phyloP scores from a whole-genome alignment of 768 basidiomycete species.

The Suillus cothurnatus region DNA sequence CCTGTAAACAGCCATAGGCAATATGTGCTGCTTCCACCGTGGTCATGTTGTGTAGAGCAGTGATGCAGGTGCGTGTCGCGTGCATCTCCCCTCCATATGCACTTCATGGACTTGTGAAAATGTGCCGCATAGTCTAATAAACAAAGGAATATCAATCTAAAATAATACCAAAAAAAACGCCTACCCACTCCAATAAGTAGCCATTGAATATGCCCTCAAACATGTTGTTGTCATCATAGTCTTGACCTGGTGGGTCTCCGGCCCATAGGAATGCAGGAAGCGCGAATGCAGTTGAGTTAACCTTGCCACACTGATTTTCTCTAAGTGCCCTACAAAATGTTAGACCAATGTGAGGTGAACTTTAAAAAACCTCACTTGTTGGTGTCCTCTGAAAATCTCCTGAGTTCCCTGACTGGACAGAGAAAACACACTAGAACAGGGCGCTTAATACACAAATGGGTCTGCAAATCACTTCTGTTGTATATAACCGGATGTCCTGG shows the following conservation, averaged over 20 bases:
- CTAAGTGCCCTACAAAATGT: background rate
- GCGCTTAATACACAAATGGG: conserved; percentile 5
- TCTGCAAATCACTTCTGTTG: background rate
- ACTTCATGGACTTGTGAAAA: conserved; percentile 8
- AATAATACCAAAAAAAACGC: background rate
- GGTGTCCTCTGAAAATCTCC: background rate
- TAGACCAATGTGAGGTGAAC: background rate
- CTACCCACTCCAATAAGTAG: conserved; percentile 8
- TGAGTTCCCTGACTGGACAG: background rate
- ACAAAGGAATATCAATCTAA: background rate
- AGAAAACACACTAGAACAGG: conserved; percentile 1
- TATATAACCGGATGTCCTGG: background rate
- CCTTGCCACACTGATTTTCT: background rate
- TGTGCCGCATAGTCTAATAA: conserved; percentile 7
- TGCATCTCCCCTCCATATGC: background rate
- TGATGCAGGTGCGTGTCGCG: conserved; percentile 7
- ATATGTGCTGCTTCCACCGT: conserved; percentile 12
- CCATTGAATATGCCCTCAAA: conserved; percentile 7
- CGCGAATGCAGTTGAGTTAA: background rate
- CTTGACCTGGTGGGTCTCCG: background rate
- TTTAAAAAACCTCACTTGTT: background rate
- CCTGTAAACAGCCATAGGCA: conserved; percentile 15
- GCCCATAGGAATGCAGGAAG: background rate
- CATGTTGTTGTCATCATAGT: background rate
- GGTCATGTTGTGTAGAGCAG: conserved; percentile 15